Evolutionary conservation across 805 yeast species (phyloP), one percentile per base, ranked within the genome.

Genomic region (Wickerhamiella alocasiicola): DNA sequence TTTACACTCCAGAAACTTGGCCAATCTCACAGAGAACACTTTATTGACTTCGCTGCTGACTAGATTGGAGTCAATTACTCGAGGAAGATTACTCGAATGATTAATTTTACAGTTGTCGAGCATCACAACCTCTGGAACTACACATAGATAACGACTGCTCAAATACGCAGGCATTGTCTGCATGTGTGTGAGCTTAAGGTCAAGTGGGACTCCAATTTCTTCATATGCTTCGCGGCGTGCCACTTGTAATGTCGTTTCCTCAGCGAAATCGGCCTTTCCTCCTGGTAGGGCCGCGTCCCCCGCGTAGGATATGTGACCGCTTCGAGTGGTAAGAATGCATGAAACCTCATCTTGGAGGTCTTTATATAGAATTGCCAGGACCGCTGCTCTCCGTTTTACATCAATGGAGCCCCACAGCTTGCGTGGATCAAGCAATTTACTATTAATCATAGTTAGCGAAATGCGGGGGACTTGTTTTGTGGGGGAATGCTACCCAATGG

Each of bases 211-310:
- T 0, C 95, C 95, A 37, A 87, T 81, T 55, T 87, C 97, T 55
- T 87, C 97, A 42, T 68, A 71, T 46, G 85, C 75, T 57, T 87
- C 97, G 24, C 97, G 64, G 44, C 93, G 65, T 0, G 95, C 79
- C 29, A 79, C 78, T 32, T 71, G 69, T 68, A 79, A 77, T 43
- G 81, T 82, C 50, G 83, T 84, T 15, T 70, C 63, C 0, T 69
- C 74, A 5, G 25, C 50, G 31, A 49, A 54, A 56, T 87, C 96
- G 4, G 94, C 85, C 54, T 79, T 82, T 6, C 96, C 97, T 2
- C 97, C 97, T 3, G 97, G 97, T 6, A 87, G 65, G 1, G 95
- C 83, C 5, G 81, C 81, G 56, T 87, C 95, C 4, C 96, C 95
- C 0, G 91, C 80, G 61, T 85, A 87, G 40, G 72, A 72, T 50